Percentiles rank a stretch among this genome's conserved stretches.
Conservation (phyloP, 345 rosid genomes). For the Reutealis trisperma region DNA sequence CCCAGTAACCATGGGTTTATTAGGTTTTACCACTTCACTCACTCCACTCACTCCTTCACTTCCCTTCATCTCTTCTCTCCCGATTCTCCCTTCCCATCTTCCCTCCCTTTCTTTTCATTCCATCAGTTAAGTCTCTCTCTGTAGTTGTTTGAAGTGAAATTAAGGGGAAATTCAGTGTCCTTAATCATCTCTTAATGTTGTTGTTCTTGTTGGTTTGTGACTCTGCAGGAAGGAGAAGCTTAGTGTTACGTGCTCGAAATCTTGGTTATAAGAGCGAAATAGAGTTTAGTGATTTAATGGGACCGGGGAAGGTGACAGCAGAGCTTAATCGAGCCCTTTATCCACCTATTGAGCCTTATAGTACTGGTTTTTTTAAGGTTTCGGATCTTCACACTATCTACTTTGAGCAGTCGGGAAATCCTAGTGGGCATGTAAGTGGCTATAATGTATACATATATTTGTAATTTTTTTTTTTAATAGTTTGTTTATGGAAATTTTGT, state of each 20-base stretch:
- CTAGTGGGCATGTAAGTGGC: constrained; percentile 71
- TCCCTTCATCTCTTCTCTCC: background rate
- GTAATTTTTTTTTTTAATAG: background rate
- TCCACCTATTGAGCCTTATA: constrained; percentile 67
- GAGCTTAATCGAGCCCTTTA: constrained; percentile 54
- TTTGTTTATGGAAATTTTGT: background rate
- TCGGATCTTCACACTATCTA: constrained; percentile 74
- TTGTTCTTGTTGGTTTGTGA: background rate
- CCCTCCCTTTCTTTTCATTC: background rate
- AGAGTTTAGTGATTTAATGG: constrained; percentile 39
- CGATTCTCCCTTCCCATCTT: background rate
- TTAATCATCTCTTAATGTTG: background rate
- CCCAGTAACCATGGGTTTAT: constrained; percentile 12
- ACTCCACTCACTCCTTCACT: background rate
- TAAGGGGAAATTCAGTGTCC: background rate
- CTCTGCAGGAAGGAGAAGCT: constrained; percentile 37
- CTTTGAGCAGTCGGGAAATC: constrained; percentile 95
- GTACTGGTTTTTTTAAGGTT: constrained; percentile 69
- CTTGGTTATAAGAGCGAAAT: constrained; percentile 37
- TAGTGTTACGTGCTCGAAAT: constrained; percentile 24
- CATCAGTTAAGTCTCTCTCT: constrained; percentile 18
- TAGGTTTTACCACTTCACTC: background rate
- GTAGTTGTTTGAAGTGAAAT: too few relatives aligned
- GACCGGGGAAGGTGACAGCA: constrained; percentile 34
- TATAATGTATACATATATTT: background rate